phyloP scores from a whole-genome alignment of 129 eudicot genomes.

The Daucus carota region DNA sequence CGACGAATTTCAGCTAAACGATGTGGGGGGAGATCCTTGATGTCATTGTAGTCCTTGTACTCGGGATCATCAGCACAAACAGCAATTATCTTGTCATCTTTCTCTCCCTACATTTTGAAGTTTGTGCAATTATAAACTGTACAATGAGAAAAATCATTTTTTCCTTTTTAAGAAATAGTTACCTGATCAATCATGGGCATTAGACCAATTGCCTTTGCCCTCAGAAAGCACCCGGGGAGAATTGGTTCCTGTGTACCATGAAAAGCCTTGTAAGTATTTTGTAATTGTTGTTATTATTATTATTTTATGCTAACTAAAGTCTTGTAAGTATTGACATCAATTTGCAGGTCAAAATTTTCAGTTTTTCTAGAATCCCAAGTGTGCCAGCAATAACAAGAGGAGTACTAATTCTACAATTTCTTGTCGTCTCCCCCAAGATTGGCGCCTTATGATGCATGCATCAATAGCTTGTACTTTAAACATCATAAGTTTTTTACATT shows the following conservation, averaged over 20 bases:
- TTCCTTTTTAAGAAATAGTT: not conserved
- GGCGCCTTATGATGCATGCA: not conserved
- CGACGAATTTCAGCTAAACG: conserved; percentile 47
- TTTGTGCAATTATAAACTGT: not conserved
- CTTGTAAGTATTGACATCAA: not conserved
- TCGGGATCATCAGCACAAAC: conserved; percentile 24
- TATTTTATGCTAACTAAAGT: not conserved
- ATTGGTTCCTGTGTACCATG: conserved; percentile 50
- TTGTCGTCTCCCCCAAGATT: not conserved
- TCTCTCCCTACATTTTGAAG: conserved; percentile 65
- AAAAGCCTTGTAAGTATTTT: conserved; percentile 5
- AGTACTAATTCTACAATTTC: not conserved
- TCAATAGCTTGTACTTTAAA: not conserved
- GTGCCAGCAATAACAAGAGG: not conserved
- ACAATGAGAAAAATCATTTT: not conserved
- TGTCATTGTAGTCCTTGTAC: conserved; percentile 16
- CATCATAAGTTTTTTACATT: not conserved
- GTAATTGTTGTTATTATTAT: not conserved
- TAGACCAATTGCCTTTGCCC: conserved; percentile 80
- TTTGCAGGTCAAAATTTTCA: not conserved
- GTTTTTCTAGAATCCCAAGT: not conserved
- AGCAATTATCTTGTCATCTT: conserved; percentile 32
- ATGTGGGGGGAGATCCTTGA: conserved; percentile 22
- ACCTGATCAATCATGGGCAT: conserved; percentile 91
- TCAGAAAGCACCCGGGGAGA: conserved; percentile 60